These are phyloP conservation scores for Globisporangium canariense DNA, from an alignment of 352 stramenopile species.

Conservation along the genomic window DNA sequence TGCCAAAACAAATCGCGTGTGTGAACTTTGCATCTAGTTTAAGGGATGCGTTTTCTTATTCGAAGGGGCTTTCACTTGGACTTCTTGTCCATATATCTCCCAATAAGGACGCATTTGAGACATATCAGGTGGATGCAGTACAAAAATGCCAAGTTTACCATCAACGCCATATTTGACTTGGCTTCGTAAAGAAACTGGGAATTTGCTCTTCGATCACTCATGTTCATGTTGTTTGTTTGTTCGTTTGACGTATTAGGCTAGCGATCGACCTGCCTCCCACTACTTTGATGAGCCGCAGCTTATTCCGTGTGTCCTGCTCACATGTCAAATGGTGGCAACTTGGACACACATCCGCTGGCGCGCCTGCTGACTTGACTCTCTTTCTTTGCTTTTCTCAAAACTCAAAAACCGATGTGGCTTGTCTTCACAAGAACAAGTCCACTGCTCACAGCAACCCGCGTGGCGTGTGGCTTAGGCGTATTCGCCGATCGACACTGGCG, in stretches of 20 bases:
- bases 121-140: no score
- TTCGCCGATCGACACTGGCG: conserved; percentile 15
- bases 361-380: not conserved
- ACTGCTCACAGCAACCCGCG: not conserved
- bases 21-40: no score
- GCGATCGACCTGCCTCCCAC: not conserved
- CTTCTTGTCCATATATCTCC: no score
- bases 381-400: not conserved
- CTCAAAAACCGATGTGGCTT: not conserved
- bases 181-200: no score
- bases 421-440: not conserved
- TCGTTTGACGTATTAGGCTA: not conserved
- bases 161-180: no score
- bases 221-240: not conserved
- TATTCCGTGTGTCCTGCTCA: not conserved
- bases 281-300: not conserved
- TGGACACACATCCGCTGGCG: not conserved
- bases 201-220: no score
- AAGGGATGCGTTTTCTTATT: no score
- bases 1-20: no score
- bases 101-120: no score
- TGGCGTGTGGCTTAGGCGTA: conserved; percentile 3
- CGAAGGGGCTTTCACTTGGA: no score
- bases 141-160: no score
- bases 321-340: not conserved